Evolutionary conservation across 441 rosid species (phyloP), one percentile per base, ranked within the genome.

Genomic region (Populus hybrid): DNA sequence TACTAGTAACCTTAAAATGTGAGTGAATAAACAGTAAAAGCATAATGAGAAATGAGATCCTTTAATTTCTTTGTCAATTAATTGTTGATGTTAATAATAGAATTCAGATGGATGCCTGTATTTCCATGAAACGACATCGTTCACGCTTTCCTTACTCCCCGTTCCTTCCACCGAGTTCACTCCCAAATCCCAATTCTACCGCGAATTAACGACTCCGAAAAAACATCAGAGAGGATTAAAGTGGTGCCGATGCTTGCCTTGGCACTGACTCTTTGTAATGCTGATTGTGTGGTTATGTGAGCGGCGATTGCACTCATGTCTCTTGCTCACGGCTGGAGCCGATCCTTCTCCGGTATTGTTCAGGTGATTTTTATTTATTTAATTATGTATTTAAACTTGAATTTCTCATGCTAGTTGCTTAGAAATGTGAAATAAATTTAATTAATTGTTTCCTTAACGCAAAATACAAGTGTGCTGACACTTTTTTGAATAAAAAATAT

Each of bases 221-320:
- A 1, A 36, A 36, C 99, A 23, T 95, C 98, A 68, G 98, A 95
- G 91, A 89, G 99, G 73, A 90, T 92, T 35, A 95, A 93, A 84
- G 97, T 95, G 73, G 97, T 88, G 3, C 93, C 99, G 64, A 92
- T 93, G 97, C 92, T 95, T 26, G 98, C 93, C 53, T 86, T 93
- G 79, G 90, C 99, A 0, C 77, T 95, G 76, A 90, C 92, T 34
- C 91, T 95, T 1, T 95, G 99, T 77, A 95, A 95, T 73, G 97
- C 99, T 9, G 99, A 95, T 82, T 91, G 98, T 26, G 99, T 92
- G 32, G 97, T 95, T 32, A 93, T 95, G 99, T 95, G 97, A 24
- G 98, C 93, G 30, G 99, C 95, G 63, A 92, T 95, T 82, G 91
- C 93, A 24, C 98, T 98, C 28, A 80, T 95, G 77, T 91, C 99